Conservation (phyloP, 306 rosid species). For the Geum urbanum region DNA sequence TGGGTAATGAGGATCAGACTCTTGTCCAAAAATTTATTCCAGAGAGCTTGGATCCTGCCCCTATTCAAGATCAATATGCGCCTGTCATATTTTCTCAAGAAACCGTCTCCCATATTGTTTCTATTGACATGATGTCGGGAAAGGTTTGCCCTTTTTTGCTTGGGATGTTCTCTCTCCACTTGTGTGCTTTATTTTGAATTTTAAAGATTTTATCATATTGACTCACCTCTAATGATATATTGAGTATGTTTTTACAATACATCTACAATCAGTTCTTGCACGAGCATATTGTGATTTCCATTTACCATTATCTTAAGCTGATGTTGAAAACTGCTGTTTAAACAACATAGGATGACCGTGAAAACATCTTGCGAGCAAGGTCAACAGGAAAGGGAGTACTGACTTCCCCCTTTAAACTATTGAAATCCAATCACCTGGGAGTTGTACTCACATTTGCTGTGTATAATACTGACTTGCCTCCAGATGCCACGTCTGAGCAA, state of each 20-base stretch:
- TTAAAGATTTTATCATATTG: neutral
- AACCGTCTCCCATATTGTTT: constrained; percentile 97
- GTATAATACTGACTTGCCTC: constrained; percentile 60
- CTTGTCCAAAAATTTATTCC: constrained; percentile 90
- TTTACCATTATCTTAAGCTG: constrained; percentile 21
- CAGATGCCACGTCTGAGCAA: constrained; percentile 61
- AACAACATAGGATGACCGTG: constrained; percentile 72
- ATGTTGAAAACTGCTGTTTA: constrained; percentile 7
- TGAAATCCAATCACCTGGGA: constrained; percentile 86
- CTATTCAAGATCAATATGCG: constrained; percentile 92
- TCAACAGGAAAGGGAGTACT: constrained; percentile 86
- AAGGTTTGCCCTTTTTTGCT: constrained; percentile 52
- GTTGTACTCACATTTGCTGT: constrained; percentile 95
- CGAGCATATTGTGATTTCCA: constrained; percentile 6
- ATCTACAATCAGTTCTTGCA: neutral
- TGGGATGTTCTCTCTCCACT: neutral
- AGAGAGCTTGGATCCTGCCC: constrained; percentile 85
- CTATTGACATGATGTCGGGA: constrained; percentile 99
- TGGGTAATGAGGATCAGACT: constrained; percentile 86
- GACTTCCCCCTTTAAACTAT: constrained; percentile 91
- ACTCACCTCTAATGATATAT: neutral
- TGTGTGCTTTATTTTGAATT: neutral
- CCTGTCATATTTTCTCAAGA: constrained; percentile 98
- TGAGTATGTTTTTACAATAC: too few relatives aligned
- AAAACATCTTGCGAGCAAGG: constrained; percentile 92